Evolutionary conservation across 1,139 yeast genomes (phyloP).

Genomic region (Pichia sp.): DNA sequence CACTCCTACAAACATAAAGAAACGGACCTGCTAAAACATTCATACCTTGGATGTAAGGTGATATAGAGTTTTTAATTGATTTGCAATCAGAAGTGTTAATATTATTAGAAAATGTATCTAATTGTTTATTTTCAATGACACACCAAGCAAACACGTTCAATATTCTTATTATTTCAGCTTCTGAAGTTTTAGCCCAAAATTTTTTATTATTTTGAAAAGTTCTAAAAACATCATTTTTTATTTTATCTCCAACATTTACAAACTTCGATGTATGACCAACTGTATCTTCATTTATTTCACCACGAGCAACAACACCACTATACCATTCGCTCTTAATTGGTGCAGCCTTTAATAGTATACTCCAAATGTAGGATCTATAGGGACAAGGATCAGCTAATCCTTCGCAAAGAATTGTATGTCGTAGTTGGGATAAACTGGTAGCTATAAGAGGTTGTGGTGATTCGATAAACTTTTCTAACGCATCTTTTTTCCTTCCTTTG

Average conservation of each 20-base stretch:
- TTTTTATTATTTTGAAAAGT: slow-evolving; percentile 71
- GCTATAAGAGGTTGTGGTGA: slow-evolving; percentile 58
- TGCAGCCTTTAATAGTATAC: slow-evolving; percentile 62
- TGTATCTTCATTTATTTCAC: slow-evolving; percentile 36
- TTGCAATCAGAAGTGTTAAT: neutral
- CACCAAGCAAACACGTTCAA: slow-evolving; percentile 62
- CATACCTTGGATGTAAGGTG: slow-evolving; percentile 82
- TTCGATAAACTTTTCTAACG: slow-evolving; percentile 58
- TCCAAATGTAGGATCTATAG: slow-evolving; percentile 76
- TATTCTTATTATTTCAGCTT: slow-evolving; percentile 60
- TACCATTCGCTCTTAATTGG: slow-evolving; percentile 52
- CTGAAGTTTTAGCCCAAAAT: slow-evolving; percentile 64
- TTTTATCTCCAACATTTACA: slow-evolving; percentile 49
- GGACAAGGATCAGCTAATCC: slow-evolving; percentile 64
- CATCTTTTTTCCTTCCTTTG: slow-evolving; percentile 52
- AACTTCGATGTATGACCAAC: slow-evolving; percentile 16
- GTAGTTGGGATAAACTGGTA: slow-evolving; percentile 68
- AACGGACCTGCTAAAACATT: slow-evolving; percentile 85
- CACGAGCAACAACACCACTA: slow-evolving; percentile 46
- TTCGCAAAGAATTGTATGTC: slow-evolving; percentile 73
- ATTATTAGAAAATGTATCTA: slow-evolving; percentile 2
- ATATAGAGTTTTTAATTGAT: slow-evolving; percentile 6
- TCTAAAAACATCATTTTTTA: slow-evolving; percentile 80
- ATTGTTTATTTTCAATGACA: slow-evolving; percentile 29
- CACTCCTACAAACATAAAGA: slow-evolving; percentile 68